Evolutionary conservation across 148 eudicot species (phyloP).

Genomic region (Vaccinium macrocarpon): DNA sequence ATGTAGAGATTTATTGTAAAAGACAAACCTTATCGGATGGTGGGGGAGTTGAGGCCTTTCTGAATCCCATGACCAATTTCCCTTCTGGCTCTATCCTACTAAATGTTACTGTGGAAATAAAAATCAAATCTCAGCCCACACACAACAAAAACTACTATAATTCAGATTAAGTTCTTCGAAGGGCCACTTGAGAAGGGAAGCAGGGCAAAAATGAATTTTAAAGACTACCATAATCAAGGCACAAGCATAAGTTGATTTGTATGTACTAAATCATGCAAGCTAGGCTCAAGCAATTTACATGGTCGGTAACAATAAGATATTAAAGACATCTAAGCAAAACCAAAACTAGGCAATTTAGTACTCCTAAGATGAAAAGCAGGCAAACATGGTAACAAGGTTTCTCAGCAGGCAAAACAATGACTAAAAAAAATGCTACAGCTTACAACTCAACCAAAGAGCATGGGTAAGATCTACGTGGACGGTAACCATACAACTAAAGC

Average conservation of each 20-base stretch:
- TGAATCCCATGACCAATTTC: slow-evolving; percentile 66
- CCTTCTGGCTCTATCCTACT: slow-evolving; percentile 78
- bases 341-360: not conserved
- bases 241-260: not conserved
- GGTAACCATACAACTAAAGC: not conserved
- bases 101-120: slow-evolving; percentile 57
- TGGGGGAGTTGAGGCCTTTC: slow-evolving; percentile 44
- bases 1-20: not conserved
- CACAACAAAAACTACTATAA: not conserved
- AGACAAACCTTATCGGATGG: slow-evolving; percentile 53
- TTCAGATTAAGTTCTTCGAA: too few species aligned
- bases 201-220: not conserved
- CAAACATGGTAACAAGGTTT: not conserved
- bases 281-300: not conserved
- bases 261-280: not conserved
- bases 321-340: not conserved
- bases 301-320: not conserved
- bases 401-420: not conserved
- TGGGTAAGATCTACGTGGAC: not conserved
- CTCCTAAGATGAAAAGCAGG: not conserved
- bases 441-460: slow-evolving; percentile 1
- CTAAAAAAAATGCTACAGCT: not conserved
- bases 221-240: not conserved
- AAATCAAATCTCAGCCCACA: slow-evolving; percentile 6
- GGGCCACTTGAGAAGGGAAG: not conserved